Conservation (phyloP, 164 flowering plant genomes). For the Vitis riparia region DNA sequence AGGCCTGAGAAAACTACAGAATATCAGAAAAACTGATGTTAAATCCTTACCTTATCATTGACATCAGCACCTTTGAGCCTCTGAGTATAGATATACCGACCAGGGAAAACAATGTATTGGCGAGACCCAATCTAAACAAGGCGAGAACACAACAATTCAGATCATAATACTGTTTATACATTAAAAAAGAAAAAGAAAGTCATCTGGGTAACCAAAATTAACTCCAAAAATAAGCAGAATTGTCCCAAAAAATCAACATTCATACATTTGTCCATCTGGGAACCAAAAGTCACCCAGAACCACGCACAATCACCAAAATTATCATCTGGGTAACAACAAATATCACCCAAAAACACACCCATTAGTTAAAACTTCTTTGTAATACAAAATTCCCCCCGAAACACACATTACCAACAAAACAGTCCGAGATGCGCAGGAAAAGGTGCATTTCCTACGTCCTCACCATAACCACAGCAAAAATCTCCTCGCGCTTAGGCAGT, state of each 20-base stretch:
- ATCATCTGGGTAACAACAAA: constrained; percentile 5
- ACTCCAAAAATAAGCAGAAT: too few relatives aligned
- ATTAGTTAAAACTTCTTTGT: background rate
- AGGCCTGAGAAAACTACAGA: background rate
- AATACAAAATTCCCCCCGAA: background rate
- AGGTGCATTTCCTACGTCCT: constrained; percentile 8
- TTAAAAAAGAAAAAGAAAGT: too few relatives aligned
- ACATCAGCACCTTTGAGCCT: constrained; percentile 93
- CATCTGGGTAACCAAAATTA: too few relatives aligned
- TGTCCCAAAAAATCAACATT: background rate
- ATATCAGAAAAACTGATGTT: background rate
- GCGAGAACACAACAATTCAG: background rate
- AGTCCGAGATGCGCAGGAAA: background rate
- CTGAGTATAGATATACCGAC: constrained; percentile 70
- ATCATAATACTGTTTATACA: too few relatives aligned
- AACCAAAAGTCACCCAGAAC: constrained; percentile 1
- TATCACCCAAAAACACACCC: background rate
- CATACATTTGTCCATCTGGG: background rate
- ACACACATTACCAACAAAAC: background rate
- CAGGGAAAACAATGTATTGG: constrained; percentile 89
- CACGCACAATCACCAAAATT: constrained; percentile 2
- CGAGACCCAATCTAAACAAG: constrained; percentile 69
- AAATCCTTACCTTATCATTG: constrained; percentile 69
- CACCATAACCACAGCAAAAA: constrained; percentile 93
- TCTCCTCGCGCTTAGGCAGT: constrained; percentile 56